These are phyloP conservation scores for Funneliformis caledonium DNA, from an alignment of 371 early-diverging fungal genomes.

Conservation along the genomic window DNA sequence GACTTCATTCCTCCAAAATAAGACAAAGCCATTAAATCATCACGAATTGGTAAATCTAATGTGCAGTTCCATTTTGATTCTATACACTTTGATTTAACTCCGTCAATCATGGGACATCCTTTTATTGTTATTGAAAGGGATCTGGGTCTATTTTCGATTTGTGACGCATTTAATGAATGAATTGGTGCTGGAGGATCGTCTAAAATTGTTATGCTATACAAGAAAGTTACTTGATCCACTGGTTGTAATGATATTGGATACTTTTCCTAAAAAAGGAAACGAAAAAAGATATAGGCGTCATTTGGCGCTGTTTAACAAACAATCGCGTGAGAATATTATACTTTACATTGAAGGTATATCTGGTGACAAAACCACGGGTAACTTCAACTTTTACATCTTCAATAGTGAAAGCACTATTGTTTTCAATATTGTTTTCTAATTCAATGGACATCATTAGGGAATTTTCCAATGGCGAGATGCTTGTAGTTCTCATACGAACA, in stretches of 20 bases:
- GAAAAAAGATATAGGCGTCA: background rate
- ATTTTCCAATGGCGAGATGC: conserved; percentile 65
- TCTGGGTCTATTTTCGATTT: conserved; percentile 46
- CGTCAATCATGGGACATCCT: conserved; percentile 61
- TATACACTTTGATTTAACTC: conserved; percentile 55
- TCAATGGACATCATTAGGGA: conserved; percentile 72
- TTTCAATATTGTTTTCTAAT: conserved; percentile 59
- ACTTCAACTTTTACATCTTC: conserved; percentile 64
- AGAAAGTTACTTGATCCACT: conserved; percentile 63
- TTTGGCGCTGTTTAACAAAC: background rate
- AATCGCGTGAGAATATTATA: background rate
- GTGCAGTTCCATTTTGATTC: conserved; percentile 70
- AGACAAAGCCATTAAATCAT: conserved; percentile 43
- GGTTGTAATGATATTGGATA: conserved; percentile 58
- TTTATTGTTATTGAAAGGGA: conserved; percentile 62
- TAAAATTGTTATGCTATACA: conserved; percentile 62
- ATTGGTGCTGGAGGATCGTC: conserved; percentile 52
- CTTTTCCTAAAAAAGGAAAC: conserved; percentile 24
- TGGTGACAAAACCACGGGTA: conserved; percentile 59
- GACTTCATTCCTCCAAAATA: background rate
- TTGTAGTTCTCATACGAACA: conserved; percentile 66
- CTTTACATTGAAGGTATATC: conserved; percentile 35
- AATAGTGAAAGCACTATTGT: conserved; percentile 58
- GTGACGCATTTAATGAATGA: conserved; percentile 29
- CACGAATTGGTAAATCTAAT: conserved; percentile 59